A percentile compares a stretch with the other conserved stretches of the same genome.
Conservation (phyloP, 495 filamentous ascomycete species). For the Penicillium canescens region DNA sequence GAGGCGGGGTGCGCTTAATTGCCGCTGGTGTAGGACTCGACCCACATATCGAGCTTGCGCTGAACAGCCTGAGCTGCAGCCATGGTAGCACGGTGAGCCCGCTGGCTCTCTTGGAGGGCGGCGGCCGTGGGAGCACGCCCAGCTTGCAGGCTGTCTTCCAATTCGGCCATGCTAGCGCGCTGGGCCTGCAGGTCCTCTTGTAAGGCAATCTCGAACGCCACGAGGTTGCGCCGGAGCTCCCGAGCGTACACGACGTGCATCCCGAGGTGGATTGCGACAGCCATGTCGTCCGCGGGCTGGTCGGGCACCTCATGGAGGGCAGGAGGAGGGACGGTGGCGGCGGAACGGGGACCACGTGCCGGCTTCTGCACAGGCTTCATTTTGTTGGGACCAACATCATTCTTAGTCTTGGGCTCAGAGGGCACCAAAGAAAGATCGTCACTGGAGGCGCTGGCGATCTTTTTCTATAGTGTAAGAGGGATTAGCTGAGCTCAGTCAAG, state of each 20-base stretch:
- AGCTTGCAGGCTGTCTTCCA: slow-evolving; percentile 6
- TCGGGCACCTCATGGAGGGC: background rate
- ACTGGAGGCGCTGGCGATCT: background rate
- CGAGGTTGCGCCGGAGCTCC: slow-evolving; percentile 13
- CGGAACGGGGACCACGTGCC: background rate
- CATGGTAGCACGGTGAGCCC: slow-evolving; percentile 12
- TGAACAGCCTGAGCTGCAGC: slow-evolving; percentile 13
- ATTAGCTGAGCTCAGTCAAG: background rate
- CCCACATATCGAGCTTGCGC: slow-evolving; percentile 16
- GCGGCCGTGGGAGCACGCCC: slow-evolving; percentile 5
- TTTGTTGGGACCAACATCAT: no score
- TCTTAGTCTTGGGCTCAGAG: background rate
- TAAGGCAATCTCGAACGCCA: slow-evolving; percentile 16
- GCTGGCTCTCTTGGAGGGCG: slow-evolving; percentile 7
- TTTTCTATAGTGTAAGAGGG: background rate
- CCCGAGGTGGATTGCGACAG: slow-evolving; percentile 9
- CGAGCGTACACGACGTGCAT: slow-evolving; percentile 11
- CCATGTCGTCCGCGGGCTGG: slow-evolving; percentile 3
- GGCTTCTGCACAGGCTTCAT: background rate
- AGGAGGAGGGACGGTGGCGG: background rate
- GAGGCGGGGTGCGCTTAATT: background rate
- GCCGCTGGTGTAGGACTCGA: slow-evolving; percentile 10
- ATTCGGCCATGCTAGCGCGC: no score
- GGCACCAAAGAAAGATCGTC: background rate
- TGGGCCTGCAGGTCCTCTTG: slow-evolving; percentile 5